Evolutionary conservation across 768 basidiomycete genomes (phyloP), one percentile per base, ranked within the genome.

Genomic region (Lactifluus subvellereus): DNA sequence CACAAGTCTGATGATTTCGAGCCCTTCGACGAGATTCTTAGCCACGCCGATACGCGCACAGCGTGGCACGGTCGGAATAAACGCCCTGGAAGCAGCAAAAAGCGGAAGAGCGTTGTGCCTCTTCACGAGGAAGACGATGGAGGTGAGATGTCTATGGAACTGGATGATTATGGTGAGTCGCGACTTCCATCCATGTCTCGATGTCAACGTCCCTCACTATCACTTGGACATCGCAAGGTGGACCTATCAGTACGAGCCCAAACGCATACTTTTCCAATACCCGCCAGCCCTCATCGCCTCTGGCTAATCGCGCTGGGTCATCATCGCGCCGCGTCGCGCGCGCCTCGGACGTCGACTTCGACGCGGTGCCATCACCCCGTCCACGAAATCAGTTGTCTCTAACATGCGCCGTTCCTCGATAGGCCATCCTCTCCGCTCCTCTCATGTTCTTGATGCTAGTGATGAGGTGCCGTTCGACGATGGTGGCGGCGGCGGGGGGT

Each of bases 1-100:
- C 84, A 84, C 67, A 84, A 82, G 71, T 88, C 88, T 30, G 90
- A 91, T 72, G 90, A 88, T 33, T 91, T 91, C 71, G 89, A 92
- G 72, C 86, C 84, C 0, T 91, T 91, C 72, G 88, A 87, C 59
- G 81, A 89, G 69, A 71, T 92, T 57, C 79, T 91, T 51, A 79
- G 80, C 55, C 87, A 88, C 69, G 87, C 81, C 2, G 87, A 88
- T 74, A 80, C 80, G 54, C 77, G 82, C n/a, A 80, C 84, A 5
- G 87, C 85, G 2, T 85, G 84, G 20, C 77, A 75, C 49, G 77
- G 81, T 20, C 82, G 82, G 68, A 74, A 73, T 4, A 69, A 55
- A 20, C 60, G 59, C 10, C 65, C 42, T 18, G 59, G 61, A 52
- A 54, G 65, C 30, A 78, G 75, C 70, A 84, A 77, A 76, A 82